phyloP scores from a whole-genome alignment of 1,284 basidiomycete genomes.

The Fistulinella cinereoalba region DNA sequence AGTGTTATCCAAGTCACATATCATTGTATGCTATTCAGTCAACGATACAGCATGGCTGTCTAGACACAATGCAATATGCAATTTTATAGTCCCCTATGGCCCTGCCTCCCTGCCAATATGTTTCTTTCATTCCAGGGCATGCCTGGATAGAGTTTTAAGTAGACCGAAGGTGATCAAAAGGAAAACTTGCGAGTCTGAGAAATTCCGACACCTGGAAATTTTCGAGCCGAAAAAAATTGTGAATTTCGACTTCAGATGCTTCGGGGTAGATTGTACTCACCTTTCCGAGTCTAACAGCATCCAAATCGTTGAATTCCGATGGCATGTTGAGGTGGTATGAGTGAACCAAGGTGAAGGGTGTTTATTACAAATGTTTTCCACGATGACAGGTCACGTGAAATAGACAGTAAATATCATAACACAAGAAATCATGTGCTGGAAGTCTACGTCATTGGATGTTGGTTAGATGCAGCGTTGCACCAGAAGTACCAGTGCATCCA shows the following conservation, averaged over 20 bases:
- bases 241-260: background rate
- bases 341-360: background rate
- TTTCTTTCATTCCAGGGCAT: constrained; percentile 2
- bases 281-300: background rate
- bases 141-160: background rate
- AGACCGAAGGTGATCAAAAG: background rate
- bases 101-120: background rate
- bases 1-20: no score
- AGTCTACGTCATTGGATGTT: no score
- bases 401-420: constrained; percentile 3
- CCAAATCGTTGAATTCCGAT: background rate
- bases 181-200: background rate
- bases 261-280: background rate
- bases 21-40: no score
- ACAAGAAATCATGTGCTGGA: no score
- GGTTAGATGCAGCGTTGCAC: no score
- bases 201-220: background rate
- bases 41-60: no score
- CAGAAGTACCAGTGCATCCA: no score
- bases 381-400: constrained; percentile 3
- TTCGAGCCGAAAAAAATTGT: background rate
- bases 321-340: constrained; percentile 2
- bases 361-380: constrained; percentile 4
- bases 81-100: background rate
- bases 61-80: background rate